Base-by-base conservation (phyloP, 176 grass and related monocot genomes). In the Dendrocalamus sinicus region DNA sequence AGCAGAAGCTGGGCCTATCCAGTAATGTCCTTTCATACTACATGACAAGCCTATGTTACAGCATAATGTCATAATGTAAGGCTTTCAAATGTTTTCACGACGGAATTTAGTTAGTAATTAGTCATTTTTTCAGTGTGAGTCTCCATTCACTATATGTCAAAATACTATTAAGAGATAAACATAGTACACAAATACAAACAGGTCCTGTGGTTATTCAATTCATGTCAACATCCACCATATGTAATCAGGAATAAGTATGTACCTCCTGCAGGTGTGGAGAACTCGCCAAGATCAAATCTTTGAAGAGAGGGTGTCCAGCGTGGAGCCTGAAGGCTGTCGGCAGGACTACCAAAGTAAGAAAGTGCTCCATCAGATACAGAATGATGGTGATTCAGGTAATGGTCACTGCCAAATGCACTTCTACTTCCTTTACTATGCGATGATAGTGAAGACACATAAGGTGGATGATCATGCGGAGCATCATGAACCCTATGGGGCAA, bases 341-440 rank as follows among this genome's bases (percentile, higher is more conserved):
- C 81, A 64, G 96, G 93, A 84, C 93, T 98, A 75, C 88, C 96
- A 62, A 94, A 91, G 84, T 95, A 95, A 78, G 96, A 98, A 37
- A 95, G 77, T 75, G 96, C 93, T 30, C 96, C 96, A 86, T 98
- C 96, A 88, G 96, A 98, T 41, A 91, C 83, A 70, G 93, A 98
- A 87, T 98, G 96, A 57, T 95, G 91, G 65, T 95, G 93, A 85
- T 91, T 93, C 67, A 84, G 87, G 81, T 88, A 87, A 72, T 93
- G 91, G 24, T 95, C 92, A 84, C 86, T 89, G 61, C 81, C 89
- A 83, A 92, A 86, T 48, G 68, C 83, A 84, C 84, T 91, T 80
- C 82, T 86, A 76, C 89, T 91, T 67, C 90, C 88, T 84, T 95
- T 95, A 86, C 91, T 95, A 77, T 86, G 84, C 3, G 91, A 84